Evolutionary conservation across 805 yeast species (phyloP).

Genomic region (Cyberlindnera nakhonratchasimensis): DNA sequence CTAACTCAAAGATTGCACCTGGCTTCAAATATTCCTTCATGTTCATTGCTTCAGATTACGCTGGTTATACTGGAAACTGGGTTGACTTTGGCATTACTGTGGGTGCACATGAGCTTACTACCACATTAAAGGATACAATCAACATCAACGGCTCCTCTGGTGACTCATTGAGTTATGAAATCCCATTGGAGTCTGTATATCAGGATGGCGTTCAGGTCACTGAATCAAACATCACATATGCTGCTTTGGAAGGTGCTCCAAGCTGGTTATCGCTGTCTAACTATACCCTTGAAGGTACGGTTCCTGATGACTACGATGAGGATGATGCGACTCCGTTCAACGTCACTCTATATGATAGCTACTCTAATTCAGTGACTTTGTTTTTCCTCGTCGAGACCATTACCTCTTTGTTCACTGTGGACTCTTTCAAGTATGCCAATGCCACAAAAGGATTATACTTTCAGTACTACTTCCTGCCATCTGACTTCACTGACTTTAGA

Average conservation of each 20-base stretch:
- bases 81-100: constrained; percentile 69
- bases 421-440: constrained; percentile 52
- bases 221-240: constrained; percentile 50
- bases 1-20: constrained; percentile 86
- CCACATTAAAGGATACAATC: constrained; percentile 54
- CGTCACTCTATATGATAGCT: constrained; percentile 55
- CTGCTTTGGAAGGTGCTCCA: constrained; percentile 52
- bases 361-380: constrained; percentile 55
- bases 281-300: constrained; percentile 48
- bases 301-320: constrained; percentile 46
- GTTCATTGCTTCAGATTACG: constrained; percentile 75
- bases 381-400: constrained; percentile 55
- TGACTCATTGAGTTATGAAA: constrained; percentile 45
- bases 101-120: constrained; percentile 84
- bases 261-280: constrained; percentile 50
- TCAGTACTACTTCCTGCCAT: constrained; percentile 48
- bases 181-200: constrained; percentile 63
- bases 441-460: constrained; percentile 66
- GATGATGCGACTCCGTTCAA: constrained; percentile 37
- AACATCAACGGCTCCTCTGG: constrained; percentile 67
- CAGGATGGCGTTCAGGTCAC: constrained; percentile 57
- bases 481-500: constrained; percentile 54
- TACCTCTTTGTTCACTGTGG: constrained; percentile 52
- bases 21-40: constrained; percentile 65
- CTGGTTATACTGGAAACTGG: constrained; percentile 68